These are phyloP conservation scores for Marasmius fiardii DNA, from an alignment of 1,284 basidiomycete genomes.

Conservation along the genomic window DNA sequence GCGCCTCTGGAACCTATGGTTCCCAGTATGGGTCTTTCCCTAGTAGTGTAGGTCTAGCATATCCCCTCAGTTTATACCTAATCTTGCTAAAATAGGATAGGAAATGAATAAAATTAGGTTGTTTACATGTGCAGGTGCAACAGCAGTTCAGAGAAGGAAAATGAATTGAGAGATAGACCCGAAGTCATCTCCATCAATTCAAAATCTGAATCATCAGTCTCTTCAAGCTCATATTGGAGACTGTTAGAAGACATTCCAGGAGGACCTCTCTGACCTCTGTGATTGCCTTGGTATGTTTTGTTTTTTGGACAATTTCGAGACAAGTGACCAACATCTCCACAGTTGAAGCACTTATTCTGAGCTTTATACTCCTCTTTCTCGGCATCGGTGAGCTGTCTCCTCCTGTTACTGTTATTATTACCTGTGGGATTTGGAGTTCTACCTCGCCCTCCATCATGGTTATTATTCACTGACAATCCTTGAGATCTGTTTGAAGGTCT, in stretches of 20 bases:
- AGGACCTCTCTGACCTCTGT: slow-evolving; percentile 4
- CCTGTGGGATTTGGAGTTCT: neutral
- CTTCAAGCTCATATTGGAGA: neutral
- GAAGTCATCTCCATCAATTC: neutral
- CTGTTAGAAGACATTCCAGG: neutral
- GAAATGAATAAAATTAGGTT: too few relatives aligned
- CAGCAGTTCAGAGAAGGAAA: too few relatives aligned
- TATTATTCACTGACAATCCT: neutral
- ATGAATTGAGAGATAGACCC: neutral
- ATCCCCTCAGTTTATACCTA: too few relatives aligned
- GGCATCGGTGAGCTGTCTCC: neutral
- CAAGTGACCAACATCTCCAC: slow-evolving; percentile 2
- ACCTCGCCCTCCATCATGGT: neutral
- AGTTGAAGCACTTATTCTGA: slow-evolving; percentile 3
- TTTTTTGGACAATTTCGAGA: slow-evolving; percentile 8
- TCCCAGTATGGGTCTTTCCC: too few relatives aligned
- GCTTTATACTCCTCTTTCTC: neutral
- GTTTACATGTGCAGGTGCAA: too few relatives aligned
- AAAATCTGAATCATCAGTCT: neutral
- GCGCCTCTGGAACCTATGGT: too few relatives aligned
- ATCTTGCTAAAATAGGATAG: too few relatives aligned
- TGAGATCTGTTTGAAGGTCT: too few relatives aligned
- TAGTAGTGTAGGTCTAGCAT: too few relatives aligned
- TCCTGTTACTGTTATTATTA: too few relatives aligned
- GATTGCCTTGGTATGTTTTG: neutral